phyloP scores from a whole-genome alignment of 257 asterid genomes.

The Anisodus tanguticus region DNA sequence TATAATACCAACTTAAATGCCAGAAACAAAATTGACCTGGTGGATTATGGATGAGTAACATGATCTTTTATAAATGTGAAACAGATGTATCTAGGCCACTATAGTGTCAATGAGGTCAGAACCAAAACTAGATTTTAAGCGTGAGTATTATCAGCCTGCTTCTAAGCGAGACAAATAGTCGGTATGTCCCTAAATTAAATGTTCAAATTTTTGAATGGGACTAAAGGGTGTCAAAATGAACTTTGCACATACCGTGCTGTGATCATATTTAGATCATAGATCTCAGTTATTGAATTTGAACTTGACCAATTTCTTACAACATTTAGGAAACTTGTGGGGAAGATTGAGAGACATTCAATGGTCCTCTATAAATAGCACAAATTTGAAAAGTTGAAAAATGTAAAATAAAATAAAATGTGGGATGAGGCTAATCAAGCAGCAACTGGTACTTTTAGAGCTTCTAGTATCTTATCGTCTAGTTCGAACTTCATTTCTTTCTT shows the following conservation, averaged over 20 bases:
- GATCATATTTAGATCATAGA: neutral
- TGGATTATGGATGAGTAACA: neutral
- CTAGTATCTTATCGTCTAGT: conserved; percentile 88
- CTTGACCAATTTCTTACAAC: conserved; percentile 1
- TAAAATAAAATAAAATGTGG: neutral
- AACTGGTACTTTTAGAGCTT: conserved; percentile 71
- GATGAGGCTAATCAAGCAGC: conserved; percentile 53
- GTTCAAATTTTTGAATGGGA: neutral
- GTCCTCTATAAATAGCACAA: conserved; percentile 7
- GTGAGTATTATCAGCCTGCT: neutral
- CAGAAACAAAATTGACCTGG: neutral
- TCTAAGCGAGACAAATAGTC: neutral
- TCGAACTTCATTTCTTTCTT: conserved; percentile 77
- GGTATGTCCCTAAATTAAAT: neutral
- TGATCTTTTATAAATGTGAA: neutral
- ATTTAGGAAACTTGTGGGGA: neutral
- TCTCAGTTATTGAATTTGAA: neutral
- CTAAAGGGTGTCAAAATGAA: neutral
- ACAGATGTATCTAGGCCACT: neutral
- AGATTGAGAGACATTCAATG: neutral
- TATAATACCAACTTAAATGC: neutral
- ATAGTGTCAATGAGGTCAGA: neutral
- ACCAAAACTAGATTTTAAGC: neutral
- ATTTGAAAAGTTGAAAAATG: neutral
- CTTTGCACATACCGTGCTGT: neutral